These are phyloP conservation scores for Camelina sativa DNA, from an alignment of 345 rosid species.

Conservation along the genomic window DNA sequence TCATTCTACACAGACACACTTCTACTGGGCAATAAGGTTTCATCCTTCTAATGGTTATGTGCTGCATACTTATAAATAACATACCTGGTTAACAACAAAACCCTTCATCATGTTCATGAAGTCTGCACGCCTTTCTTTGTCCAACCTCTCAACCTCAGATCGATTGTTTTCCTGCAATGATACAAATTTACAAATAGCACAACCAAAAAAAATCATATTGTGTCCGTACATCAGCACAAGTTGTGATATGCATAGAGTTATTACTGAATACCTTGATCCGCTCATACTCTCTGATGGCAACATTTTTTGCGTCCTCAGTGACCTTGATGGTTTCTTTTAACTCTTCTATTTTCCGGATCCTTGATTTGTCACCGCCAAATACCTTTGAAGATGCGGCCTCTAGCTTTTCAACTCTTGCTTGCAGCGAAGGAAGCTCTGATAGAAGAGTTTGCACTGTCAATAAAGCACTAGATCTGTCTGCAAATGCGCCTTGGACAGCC, in stretches of 20 bases:
- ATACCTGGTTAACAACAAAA: constrained; percentile 90
- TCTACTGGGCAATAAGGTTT: background rate
- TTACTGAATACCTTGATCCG: constrained; percentile 71
- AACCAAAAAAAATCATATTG: background rate
- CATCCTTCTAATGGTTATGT: constrained; percentile 1
- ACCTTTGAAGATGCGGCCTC: constrained; percentile 93
- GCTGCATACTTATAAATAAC: background rate
- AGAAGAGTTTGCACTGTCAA: constrained; percentile 88
- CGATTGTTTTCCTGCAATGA: constrained; percentile 76
- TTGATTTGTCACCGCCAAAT: constrained; percentile 96
- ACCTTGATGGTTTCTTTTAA: constrained; percentile 76
- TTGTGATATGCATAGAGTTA: constrained; percentile 16
- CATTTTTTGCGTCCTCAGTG: constrained; percentile 88
- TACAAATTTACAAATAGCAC: constrained; percentile 11
- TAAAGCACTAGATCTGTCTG: constrained; percentile 85
- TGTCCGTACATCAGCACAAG: constrained; percentile 14
- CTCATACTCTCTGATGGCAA: constrained; percentile 84
- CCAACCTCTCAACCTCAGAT: constrained; percentile 84
- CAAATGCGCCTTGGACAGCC: constrained; percentile 84
- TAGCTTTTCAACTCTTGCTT: constrained; percentile 78
- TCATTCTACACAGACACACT: background rate
- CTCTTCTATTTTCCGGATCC: constrained; percentile 87
- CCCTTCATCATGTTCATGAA: constrained; percentile 92
- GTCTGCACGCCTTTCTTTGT: constrained; percentile 74
- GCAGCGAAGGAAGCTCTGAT: constrained; percentile 73